These are phyloP conservation scores for Rhizopus arrhizus DNA, from an alignment of 371 early-diverging fungal genomes.

Conservation along the genomic window DNA sequence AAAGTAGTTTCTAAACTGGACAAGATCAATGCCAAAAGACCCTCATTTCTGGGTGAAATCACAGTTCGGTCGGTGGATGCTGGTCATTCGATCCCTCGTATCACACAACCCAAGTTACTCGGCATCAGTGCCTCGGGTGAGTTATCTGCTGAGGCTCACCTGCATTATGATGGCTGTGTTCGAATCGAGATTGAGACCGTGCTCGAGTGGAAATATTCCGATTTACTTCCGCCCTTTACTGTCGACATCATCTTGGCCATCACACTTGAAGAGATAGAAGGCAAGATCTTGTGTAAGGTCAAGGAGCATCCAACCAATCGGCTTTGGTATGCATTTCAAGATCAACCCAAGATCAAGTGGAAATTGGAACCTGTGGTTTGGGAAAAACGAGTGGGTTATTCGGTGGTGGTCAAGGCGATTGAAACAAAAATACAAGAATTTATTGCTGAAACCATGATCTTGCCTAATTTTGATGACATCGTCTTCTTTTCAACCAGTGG, in stretches of 20 bases:
- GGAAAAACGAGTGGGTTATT: slow-evolving; percentile 80
- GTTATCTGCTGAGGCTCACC: slow-evolving; percentile 69
- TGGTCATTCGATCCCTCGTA: slow-evolving; percentile 78
- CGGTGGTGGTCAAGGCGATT: slow-evolving; percentile 81
- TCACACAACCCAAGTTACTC: slow-evolving; percentile 77
- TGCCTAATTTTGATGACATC: slow-evolving; percentile 92
- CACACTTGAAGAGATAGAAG: slow-evolving; percentile 68
- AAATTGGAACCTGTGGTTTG: slow-evolving; percentile 85
- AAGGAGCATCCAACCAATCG: slow-evolving; percentile 88
- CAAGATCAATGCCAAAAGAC: slow-evolving; percentile 68
- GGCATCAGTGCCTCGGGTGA: slow-evolving; percentile 73
- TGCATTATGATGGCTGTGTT: slow-evolving; percentile 81
- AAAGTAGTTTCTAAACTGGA: slow-evolving; percentile 70
- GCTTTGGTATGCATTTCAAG: slow-evolving; percentile 88
- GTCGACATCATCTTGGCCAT: slow-evolving; percentile 81
- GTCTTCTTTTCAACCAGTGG: slow-evolving; percentile 77
- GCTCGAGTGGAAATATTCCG: slow-evolving; percentile 54
- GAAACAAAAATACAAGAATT: slow-evolving; percentile 83
- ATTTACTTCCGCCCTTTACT: slow-evolving; percentile 65
- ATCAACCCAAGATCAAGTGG: slow-evolving; percentile 78
- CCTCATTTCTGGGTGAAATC: slow-evolving; percentile 82
- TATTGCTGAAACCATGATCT: slow-evolving; percentile 77
- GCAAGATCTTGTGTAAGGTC: slow-evolving; percentile 76
- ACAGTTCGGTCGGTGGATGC: slow-evolving; percentile 76
- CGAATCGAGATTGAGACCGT: slow-evolving; percentile 74